These are phyloP conservation scores for Martiniozyma abietophila DNA, from an alignment of 805 yeast genomes.

Conservation along the genomic window DNA sequence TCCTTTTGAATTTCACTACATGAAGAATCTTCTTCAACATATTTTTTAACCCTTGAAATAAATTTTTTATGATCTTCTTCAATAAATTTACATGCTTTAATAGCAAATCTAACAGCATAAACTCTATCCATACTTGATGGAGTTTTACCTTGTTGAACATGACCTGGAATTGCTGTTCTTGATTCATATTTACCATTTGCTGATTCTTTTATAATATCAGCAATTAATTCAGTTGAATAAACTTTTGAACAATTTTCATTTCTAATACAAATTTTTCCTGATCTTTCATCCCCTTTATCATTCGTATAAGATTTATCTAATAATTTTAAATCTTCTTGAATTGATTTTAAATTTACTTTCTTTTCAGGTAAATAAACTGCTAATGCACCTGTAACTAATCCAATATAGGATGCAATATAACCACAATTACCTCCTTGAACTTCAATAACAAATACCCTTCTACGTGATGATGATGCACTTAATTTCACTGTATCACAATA, in stretches of 20 bases:
- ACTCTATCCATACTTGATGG: conserved; percentile 95
- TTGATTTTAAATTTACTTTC: conserved; percentile 54
- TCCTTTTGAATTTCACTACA: conserved; percentile 25
- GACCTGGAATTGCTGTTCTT: conserved; percentile 95
- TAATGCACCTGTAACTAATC: conserved; percentile 83
- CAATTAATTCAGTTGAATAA: conserved; percentile 72
- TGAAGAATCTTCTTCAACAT: conserved; percentile 11
- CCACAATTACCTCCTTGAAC: conserved; percentile 98
- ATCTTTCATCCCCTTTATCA: conserved; percentile 71
- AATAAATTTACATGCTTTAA: conserved; percentile 80
- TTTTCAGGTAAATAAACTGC: conserved; percentile 89
- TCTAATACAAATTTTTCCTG: conserved; percentile 80
- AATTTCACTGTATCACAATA: conserved; percentile 95
- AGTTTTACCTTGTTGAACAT: conserved; percentile 93
- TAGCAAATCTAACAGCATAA: conserved; percentile 81
- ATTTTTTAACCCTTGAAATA: conserved; percentile 14
- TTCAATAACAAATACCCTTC: conserved; percentile 91
- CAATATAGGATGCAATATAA: conserved; percentile 78
- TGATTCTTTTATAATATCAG: conserved; percentile 68
- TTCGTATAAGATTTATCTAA: conserved; percentile 58
- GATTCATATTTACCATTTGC: conserved; percentile 74
- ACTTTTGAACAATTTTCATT: conserved; percentile 77
- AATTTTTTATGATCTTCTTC: conserved; percentile 37
- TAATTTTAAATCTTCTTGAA: conserved; percentile 67
- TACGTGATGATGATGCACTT: conserved; percentile 89